Percentiles rank a stretch among this genome's conserved stretches.
phyloP scores from a whole-genome alignment of 768 basidiomycete genomes.

The Leucogyrophana mollusca region DNA sequence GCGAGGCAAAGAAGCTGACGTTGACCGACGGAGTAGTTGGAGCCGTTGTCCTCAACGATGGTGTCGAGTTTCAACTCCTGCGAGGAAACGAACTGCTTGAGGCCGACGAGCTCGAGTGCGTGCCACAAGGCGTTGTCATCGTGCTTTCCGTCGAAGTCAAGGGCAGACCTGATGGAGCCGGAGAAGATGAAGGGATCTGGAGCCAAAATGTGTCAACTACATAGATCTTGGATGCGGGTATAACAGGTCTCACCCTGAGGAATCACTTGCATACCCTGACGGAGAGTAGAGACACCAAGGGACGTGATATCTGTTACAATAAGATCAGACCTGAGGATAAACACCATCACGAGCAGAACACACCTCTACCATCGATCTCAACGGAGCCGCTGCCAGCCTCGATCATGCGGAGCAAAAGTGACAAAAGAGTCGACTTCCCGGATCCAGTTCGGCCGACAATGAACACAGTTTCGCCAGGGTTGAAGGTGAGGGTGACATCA shows the following conservation, averaged over 20 bases:
- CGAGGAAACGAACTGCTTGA: constrained; percentile 72
- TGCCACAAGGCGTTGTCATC: constrained; percentile 35
- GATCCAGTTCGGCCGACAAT: constrained; percentile 78
- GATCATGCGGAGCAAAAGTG: constrained; percentile 78
- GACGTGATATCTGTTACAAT: constrained; percentile 82
- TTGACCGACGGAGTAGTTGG: constrained; percentile 86
- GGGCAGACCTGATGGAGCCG: constrained; percentile 25
- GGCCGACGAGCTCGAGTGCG: constrained; percentile 35
- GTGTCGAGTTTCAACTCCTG: constrained; percentile 80
- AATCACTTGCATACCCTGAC: constrained; percentile 27
- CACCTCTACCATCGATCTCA: constrained; percentile 73
- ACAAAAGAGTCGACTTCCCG: constrained; percentile 70
- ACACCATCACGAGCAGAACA: constrained; percentile 57
- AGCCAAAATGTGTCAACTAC: background rate
- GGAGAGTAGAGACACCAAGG: constrained; percentile 46
- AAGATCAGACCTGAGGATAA: constrained; percentile 72
- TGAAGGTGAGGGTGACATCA: constrained; percentile 64
- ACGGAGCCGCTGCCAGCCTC: constrained; percentile 62
- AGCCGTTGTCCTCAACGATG: constrained; percentile 69
- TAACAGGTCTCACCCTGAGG: constrained; percentile 21
- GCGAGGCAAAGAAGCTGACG: constrained; percentile 74
- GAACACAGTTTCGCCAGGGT: constrained; percentile 69
- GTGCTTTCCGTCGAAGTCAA: constrained; percentile 25
- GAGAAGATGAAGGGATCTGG: constrained; percentile 32
- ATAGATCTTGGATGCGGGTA: background rate